phyloP scores from a whole-genome alignment of 768 basidiomycete species.

The Rhodotorula diobovata region DNA sequence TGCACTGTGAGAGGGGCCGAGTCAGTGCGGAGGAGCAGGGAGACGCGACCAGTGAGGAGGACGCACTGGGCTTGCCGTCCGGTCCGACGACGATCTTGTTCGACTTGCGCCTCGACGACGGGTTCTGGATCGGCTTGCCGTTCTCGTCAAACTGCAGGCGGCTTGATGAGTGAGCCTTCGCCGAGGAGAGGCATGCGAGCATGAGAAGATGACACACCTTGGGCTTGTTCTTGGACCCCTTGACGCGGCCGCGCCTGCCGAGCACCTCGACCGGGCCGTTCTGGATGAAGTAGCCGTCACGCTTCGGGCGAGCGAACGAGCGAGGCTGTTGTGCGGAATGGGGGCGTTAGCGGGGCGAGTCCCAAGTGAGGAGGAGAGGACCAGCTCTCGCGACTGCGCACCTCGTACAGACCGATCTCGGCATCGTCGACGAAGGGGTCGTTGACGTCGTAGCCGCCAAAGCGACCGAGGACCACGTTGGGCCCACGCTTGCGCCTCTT shows the following conservation, averaged over 20 bases:
- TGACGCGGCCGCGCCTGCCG: constrained; percentile 13
- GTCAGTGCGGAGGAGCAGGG: no score
- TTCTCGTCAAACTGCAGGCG: constrained; percentile 20
- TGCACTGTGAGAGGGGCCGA: not conserved
- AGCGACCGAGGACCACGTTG: constrained; percentile 40
- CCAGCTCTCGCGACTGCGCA: not conserved
- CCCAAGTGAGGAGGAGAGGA: not conserved
- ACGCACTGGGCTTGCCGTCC: constrained; percentile 27
- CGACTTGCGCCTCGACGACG: constrained; percentile 10
- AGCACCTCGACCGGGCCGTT: constrained; percentile 27
- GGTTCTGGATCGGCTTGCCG: constrained; percentile 14
- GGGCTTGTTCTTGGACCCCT: constrained; percentile 35
- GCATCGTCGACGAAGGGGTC: constrained; percentile 99
- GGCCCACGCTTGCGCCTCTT: constrained; percentile 33
- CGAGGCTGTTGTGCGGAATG: constrained; percentile 54
- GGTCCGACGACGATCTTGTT: constrained; percentile 9
- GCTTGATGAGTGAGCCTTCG: not conserved
- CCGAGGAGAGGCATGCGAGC: no score
- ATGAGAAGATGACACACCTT: not conserved
- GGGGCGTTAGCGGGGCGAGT: not conserved
- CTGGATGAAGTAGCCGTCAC: constrained; percentile 57
- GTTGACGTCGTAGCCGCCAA: constrained; percentile 80
- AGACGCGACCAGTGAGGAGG: no score
- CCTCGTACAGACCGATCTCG: constrained; percentile 78
- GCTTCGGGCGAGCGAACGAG: constrained; percentile 83